These are phyloP conservation scores for Excoecaria cochinchinensis DNA, from an alignment of 345 rosid species.

Conservation along the genomic window DNA sequence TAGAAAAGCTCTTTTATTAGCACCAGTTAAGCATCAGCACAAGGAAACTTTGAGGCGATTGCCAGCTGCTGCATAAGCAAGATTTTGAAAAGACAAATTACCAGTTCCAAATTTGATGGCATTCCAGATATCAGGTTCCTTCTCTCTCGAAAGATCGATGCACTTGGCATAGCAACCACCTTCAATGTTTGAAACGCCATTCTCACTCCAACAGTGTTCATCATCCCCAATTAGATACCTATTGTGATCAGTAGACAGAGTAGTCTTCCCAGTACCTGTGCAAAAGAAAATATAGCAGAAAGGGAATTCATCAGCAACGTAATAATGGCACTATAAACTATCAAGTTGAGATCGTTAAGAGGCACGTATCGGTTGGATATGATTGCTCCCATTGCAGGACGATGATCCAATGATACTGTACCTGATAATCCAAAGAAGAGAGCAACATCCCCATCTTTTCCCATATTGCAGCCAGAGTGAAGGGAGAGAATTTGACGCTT, in stretches of 20 bases:
- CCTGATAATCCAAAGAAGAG: constrained; percentile 99
- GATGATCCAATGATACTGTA: constrained; percentile 38
- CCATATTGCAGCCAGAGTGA: constrained; percentile 99
- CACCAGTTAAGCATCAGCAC: not conserved
- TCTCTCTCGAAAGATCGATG: constrained; percentile 84
- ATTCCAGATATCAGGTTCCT: constrained; percentile 96
- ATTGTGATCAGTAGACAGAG: constrained; percentile 94
- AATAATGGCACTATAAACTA: not conserved
- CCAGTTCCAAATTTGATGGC: constrained; percentile 97
- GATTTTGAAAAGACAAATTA: constrained; percentile 18
- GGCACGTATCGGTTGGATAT: constrained; percentile 29
- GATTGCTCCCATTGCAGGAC: constrained; percentile 17
- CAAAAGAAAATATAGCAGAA: not conserved
- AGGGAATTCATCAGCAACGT: constrained; percentile 6
- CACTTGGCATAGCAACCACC: constrained; percentile 99
- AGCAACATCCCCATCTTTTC: constrained; percentile 95
- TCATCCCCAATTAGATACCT: constrained; percentile 90
- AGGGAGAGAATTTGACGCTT: constrained; percentile 88
- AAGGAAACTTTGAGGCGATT: not conserved
- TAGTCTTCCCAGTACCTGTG: constrained; percentile 91
- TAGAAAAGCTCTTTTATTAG: not conserved
- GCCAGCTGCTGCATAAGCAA: not conserved
- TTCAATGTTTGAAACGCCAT: constrained; percentile 92
- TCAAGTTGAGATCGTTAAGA: constrained; percentile 7
- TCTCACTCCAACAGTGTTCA: constrained; percentile 93